Conservation (phyloP, 2,329 filamentous ascomycete species). For the Neophaeococcomyces mojaviensis region DNA sequence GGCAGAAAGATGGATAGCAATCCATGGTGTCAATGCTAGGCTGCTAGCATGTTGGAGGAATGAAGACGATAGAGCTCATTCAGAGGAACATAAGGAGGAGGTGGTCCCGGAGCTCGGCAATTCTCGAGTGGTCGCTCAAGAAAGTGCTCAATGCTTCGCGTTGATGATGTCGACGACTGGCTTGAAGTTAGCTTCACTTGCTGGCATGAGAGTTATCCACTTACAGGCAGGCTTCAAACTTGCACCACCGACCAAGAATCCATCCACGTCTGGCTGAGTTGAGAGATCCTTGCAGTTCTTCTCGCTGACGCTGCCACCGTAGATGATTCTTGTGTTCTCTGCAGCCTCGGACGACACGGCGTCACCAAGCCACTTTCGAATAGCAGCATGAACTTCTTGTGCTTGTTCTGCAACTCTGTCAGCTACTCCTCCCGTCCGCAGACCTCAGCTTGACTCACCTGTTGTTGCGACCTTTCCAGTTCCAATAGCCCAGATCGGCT, state of each 20-base stretch:
- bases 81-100: too few relatives aligned
- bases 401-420: constrained; percentile 58
- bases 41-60: not conserved
- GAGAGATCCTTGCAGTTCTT: constrained; percentile 95
- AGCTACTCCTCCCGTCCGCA: not conserved
- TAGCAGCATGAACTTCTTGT: constrained; percentile 86
- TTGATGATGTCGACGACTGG: constrained; percentile 64
- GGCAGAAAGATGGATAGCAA: not conserved
- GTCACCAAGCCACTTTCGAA: constrained; percentile 75
- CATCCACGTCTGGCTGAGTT: constrained; percentile 92
- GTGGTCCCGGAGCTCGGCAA: too few relatives aligned
- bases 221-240: constrained; percentile 93
- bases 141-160: constrained; percentile 41
- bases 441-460: constrained; percentile 10
- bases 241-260: constrained; percentile 93
- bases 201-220: constrained; percentile 25
- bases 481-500: constrained; percentile 90
- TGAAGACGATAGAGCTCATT: too few relatives aligned
- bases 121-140: too few relatives aligned
- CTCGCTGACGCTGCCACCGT: constrained; percentile 92
- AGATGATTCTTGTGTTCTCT: constrained; percentile 86
- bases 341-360: constrained; percentile 69
- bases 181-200: constrained; percentile 14
- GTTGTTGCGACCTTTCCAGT: constrained; percentile 86
- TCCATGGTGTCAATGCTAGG: not conserved